Evolutionary conservation across 1,284 basidiomycete genomes (phyloP).

Genomic region (Psilocybe mexicana): DNA sequence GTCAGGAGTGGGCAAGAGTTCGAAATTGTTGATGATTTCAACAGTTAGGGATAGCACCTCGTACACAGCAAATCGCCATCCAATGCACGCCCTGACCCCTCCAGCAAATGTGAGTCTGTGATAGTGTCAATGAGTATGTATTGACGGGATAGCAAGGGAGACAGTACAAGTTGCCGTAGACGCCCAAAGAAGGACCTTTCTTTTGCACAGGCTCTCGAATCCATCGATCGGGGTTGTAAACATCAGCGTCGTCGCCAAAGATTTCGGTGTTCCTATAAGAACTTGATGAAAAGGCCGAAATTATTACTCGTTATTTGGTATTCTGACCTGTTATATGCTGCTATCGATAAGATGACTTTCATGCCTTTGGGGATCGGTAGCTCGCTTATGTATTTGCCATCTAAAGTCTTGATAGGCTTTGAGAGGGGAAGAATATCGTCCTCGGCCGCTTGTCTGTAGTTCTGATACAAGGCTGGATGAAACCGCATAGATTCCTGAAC

Average conservation of each 20-base stretch:
- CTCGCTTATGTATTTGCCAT: constrained; percentile 25
- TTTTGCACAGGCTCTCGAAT: constrained; percentile 41
- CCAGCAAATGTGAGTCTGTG: constrained; percentile 47
- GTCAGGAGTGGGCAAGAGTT: constrained; percentile 44
- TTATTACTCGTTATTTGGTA: not conserved
- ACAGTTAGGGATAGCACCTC: constrained; percentile 50
- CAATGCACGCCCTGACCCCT: constrained; percentile 52
- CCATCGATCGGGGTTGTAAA: constrained; percentile 56
- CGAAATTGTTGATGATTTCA: constrained; percentile 53
- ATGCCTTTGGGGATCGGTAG: constrained; percentile 35
- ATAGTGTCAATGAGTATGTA: not conserved
- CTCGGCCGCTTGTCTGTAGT: constrained; percentile 41
- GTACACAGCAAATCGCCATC: constrained; percentile 48
- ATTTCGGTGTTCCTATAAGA: constrained; percentile 42
- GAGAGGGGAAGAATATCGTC: constrained; percentile 32
- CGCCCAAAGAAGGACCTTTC: constrained; percentile 45
- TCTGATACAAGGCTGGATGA: constrained; percentile 45
- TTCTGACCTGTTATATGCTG: constrained; percentile 41
- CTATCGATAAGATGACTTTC: constrained; percentile 38
- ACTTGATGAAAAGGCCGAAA: not conserved
- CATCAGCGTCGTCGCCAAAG: constrained; percentile 53
- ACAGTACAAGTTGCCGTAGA: constrained; percentile 52
- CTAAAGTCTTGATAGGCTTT: constrained; percentile 26
- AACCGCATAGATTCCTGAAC: constrained; percentile 47
- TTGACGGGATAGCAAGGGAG: not conserved